A percentile compares a stretch with the other conserved stretches of the same genome.
Conservation (phyloP, 1,139 yeast genomes). For the Yamadazyma sp. region DNA sequence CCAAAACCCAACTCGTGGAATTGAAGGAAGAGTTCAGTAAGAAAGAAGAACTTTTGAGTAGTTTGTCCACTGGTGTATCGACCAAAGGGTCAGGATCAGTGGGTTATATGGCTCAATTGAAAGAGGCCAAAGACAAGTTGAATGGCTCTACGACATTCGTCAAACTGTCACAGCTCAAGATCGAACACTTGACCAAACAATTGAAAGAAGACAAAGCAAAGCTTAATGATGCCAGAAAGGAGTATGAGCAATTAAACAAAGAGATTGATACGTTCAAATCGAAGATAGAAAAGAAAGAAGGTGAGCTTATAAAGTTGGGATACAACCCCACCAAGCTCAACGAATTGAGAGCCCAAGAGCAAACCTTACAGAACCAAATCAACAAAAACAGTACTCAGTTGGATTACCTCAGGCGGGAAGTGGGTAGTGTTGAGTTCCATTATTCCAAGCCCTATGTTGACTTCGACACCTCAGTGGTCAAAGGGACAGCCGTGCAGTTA, state of each 20-base stretch:
- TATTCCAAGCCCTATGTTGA: slow-evolving; percentile 64
- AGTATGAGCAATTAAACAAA: slow-evolving; percentile 41
- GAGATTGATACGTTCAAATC: slow-evolving; percentile 46
- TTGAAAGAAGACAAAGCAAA: slow-evolving; percentile 53
- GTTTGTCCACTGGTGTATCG: slow-evolving; percentile 88
- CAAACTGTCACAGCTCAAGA: slow-evolving; percentile 61
- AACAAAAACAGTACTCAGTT: slow-evolving; percentile 46
- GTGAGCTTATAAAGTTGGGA: slow-evolving; percentile 53
- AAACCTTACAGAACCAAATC: slow-evolving; percentile 25
- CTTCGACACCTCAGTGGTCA: slow-evolving; percentile 64
- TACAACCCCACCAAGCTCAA: slow-evolving; percentile 53
- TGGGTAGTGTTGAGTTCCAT: slow-evolving; percentile 74
- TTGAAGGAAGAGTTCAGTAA: slow-evolving; percentile 52
- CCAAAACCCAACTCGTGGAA: slow-evolving; percentile 42
- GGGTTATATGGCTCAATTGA: slow-evolving; percentile 76
- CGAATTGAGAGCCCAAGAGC: slow-evolving; percentile 47
- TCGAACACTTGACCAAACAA: slow-evolving; percentile 57
- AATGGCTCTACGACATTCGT: slow-evolving; percentile 56
- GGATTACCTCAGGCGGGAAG: slow-evolving; percentile 59
- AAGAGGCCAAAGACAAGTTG: slow-evolving; percentile 59
- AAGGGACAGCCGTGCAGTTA: slow-evolving; percentile 88
- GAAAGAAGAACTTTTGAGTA: slow-evolving; percentile 79
- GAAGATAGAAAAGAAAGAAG: slow-evolving; percentile 40
- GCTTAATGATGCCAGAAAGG: slow-evolving; percentile 53
- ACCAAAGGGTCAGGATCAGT: slow-evolving; percentile 75